Base-by-base conservation (phyloP, 345 rosid species). In the Linum usitatissimum region DNA sequence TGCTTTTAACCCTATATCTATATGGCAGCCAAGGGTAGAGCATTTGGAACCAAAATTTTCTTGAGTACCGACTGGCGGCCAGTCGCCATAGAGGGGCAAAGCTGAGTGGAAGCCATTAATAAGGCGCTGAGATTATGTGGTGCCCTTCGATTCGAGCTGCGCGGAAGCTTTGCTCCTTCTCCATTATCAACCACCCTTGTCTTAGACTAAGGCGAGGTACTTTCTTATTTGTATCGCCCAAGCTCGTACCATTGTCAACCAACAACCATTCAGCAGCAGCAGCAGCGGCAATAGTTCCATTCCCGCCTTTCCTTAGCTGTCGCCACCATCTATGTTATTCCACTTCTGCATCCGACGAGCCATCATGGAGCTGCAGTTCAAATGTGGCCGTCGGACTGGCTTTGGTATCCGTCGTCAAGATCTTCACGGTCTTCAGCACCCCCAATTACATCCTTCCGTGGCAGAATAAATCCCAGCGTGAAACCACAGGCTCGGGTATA, bases 381-480 rank as follows among this genome's bases (percentile, higher is more conserved):
- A 10, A 45, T 8, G 45, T 73, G 18, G 75, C 86, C 0, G 66
- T 68, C 38, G 81, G 82, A 48, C 38, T 81, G 68, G 87, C 86
- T 0, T 66, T 88, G 59, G 84, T 83, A 64, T 86, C 87, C 0
- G 90, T 86, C 18, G 88, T 86, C n/a, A 88, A 86, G 77, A 66
- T 86, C 49, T 81, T 86, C 72, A 73, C 84, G 3, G 80, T 80
- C 49, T 74, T 80, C 57, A 77, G 77, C 61, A 79, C 82, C 66
- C 86, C 87, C 57, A 81, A 73, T 71, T 75, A 81, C 68, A 66
- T 76, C 36, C 84, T 81, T 57, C 93, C 93, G 0, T 88, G 93
- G 93, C 93, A 86, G 75, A 84, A 84, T 61, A 78, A 91, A 70
- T 80, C 86, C 15, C 94, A 82, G 71, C 80, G 90, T 23, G 91